Base-by-base conservation (phyloP, 495 filamentous ascomycete genomes). In the Penicillium desertorum region DNA sequence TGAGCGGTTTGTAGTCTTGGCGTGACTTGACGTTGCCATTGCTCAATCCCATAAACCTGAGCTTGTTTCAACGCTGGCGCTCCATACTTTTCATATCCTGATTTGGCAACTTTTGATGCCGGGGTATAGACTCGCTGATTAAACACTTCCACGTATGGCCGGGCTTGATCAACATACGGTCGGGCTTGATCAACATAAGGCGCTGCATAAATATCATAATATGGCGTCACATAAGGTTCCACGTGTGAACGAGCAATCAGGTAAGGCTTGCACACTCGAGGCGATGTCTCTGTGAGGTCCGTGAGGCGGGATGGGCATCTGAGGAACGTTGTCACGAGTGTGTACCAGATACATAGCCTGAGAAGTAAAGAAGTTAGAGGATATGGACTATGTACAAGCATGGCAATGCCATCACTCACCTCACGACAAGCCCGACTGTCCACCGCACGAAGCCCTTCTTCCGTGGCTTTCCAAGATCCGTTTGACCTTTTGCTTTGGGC, bases 301-400 rank as follows among this genome's bases (percentile, higher is more conserved):
- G 84, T 79, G 49, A 85, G 72, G 14, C 80, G 80, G 20, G 87
- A 78, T 11, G 94, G 95, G 70, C 95, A 99, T 25, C 87, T 84
- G 63, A 99, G 84, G 47, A 91, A 73, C 19, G 91, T 77, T 4
- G 89, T 94, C 54, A 90, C 64, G 48, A 96, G 82, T 1, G 83
- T 79, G 66, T 95, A 96, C 94, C 94, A 99, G 9, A 89, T 84
- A 51, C 86, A 67, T 2, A 96, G 69, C 59, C 93, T 97, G 53
- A 42, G 36, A 25, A 22, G 17, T 12, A 14, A 25, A 47, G 16
- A 45, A 3, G 16, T 62, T 45, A 62, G 27, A 19, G 22, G 32
- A 23, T 42, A 17, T 39, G n/a, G 8, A 10, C 11, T 8, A 1
- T 42, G 16, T 37, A 48, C 9, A 19, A 22, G 11, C 34, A 22